Evolutionary conservation across 2,329 filamentous ascomycete genomes (phyloP).

Genomic region (Diplodia intermedia): DNA sequence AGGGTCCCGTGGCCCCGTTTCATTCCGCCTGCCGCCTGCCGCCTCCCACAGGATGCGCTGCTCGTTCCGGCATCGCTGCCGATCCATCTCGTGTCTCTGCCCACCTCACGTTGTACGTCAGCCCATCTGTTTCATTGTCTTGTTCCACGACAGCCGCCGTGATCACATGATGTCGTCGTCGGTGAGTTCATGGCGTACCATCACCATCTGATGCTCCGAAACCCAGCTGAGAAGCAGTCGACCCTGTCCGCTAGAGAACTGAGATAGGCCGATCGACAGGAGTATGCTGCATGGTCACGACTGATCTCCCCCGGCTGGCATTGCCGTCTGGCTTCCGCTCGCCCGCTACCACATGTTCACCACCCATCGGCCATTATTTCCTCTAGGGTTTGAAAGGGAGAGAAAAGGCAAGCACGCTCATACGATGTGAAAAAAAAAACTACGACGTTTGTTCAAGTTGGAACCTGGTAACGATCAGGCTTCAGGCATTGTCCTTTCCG

Average conservation of each 20-base stretch:
- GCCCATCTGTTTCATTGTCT: background rate
- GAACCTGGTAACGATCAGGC: conserved; percentile 6
- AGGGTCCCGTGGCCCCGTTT: conserved; percentile 7
- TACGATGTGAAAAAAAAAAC: background rate
- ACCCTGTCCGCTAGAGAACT: background rate
- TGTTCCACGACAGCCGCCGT: background rate
- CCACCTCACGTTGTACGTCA: conserved; percentile 8
- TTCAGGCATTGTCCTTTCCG: conserved; percentile 49
- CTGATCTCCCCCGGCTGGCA: background rate
- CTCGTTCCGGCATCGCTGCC: conserved; percentile 22
- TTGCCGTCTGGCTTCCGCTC: background rate
- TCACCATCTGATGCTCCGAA: background rate
- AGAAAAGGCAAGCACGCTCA: background rate
- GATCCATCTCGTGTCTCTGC: background rate
- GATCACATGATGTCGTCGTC: conserved; percentile 14
- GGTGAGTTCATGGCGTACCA: background rate
- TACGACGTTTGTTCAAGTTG: too few species aligned
- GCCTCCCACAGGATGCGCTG: conserved; percentile 11
- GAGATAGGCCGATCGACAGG: background rate
- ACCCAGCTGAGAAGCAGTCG: background rate
- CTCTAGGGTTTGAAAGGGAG: background rate
- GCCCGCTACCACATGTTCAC: background rate
- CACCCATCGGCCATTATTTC: background rate
- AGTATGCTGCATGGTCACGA: background rate
- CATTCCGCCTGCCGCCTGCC: conserved; percentile 1